Evolutionary conservation across 2,329 filamentous ascomycete genomes (phyloP), one percentile per base, ranked within the genome.

Genomic region (Paecilomyces niveus): DNA sequence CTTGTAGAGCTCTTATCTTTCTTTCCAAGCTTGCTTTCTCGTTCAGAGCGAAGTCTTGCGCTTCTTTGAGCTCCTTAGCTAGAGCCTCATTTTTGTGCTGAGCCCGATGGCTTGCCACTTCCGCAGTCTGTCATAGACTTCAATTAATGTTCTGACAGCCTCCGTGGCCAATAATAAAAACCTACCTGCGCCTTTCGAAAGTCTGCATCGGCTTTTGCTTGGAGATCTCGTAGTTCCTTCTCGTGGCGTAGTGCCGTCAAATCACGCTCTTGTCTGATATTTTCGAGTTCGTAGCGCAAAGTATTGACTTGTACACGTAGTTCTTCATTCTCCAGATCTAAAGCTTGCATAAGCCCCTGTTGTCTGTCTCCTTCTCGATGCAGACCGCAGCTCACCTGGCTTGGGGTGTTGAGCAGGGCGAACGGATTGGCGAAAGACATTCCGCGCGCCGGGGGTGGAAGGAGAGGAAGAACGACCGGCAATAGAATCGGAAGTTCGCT

Each of bases 271-370:
- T 96, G 90, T 67, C 93, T 92, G 56, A 90, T 79, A 18, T 89
- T 93, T 67, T 92, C 89, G 64, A 96, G 82, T 59, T 93, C 90
- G 76, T 97, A 99, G 61, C 87, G 88, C 55, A 97, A 79, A 0
- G 91, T 90, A 61, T 92, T 94, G 50, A 97, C 80, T 74, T 97
- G 91, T 1, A 93, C 90, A 69, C 93, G 92, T 26, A 97, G 81
- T 63, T 92, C 88, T 68, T 97, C 92, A 60, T 84, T 87, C 57
- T 76, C 75, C 11, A 68, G 63, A 64, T 78, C 75, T 78, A n/a
- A 45, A 45, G 2, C 5, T 9, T 4, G 39, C n/a, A 45, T 45
- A 54, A 0, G 58, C 8, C 11, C 9, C 15, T 22, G 10, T 18
- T 22, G 22, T 53, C 49, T 35, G 39, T 11, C 32, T 53, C 21